phyloP scores from a whole-genome alignment of 2,329 filamentous ascomycete species.

The Arthrobotrys iridis region DNA sequence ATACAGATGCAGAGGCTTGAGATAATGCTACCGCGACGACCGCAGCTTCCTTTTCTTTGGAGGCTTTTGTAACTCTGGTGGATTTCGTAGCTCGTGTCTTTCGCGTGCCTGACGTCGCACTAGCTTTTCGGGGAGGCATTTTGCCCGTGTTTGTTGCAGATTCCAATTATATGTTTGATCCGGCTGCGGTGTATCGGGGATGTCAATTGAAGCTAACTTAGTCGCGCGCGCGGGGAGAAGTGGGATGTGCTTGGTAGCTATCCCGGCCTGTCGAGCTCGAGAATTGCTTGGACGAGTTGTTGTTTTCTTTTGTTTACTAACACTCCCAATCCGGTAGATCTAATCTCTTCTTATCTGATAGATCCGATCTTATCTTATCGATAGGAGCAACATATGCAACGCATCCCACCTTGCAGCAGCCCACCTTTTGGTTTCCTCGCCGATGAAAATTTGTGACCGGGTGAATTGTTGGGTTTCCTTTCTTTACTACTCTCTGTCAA shows the following conservation, averaged over 20 bases:
- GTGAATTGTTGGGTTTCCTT: slow-evolving; percentile 7
- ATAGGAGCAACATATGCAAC: slow-evolving; percentile 45
- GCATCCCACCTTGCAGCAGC: slow-evolving; percentile 52
- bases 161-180: background rate
- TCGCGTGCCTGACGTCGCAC: slow-evolving; percentile 28
- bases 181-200: background rate
- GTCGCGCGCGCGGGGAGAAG: slow-evolving; percentile 6
- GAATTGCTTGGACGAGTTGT: slow-evolving; percentile 47
- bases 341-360: slow-evolving; percentile 12
- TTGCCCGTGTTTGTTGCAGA: background rate
- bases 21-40: slow-evolving; percentile 35
- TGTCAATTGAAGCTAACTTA: background rate
- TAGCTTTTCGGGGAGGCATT: slow-evolving; percentile 49
- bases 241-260: slow-evolving; percentile 27
- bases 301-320: slow-evolving; percentile 46
- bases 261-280: background rate
- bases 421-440: slow-evolving; percentile 25
- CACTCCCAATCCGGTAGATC: background rate
- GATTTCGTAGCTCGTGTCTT: slow-evolving; percentile 47
- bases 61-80: slow-evolving; percentile 42
- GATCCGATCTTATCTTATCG: slow-evolving; percentile 52
- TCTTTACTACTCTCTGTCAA: slow-evolving; percentile 1
- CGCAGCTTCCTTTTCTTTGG: slow-evolving; percentile 38
- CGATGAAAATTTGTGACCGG: slow-evolving; percentile 23
- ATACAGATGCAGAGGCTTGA: slow-evolving; percentile 28